Percentiles rank a stretch among this genome's conserved stretches.
phyloP scores from a whole-genome alignment of 2,329 filamentous ascomycete genomes.

The Penicillium sumatraense region DNA sequence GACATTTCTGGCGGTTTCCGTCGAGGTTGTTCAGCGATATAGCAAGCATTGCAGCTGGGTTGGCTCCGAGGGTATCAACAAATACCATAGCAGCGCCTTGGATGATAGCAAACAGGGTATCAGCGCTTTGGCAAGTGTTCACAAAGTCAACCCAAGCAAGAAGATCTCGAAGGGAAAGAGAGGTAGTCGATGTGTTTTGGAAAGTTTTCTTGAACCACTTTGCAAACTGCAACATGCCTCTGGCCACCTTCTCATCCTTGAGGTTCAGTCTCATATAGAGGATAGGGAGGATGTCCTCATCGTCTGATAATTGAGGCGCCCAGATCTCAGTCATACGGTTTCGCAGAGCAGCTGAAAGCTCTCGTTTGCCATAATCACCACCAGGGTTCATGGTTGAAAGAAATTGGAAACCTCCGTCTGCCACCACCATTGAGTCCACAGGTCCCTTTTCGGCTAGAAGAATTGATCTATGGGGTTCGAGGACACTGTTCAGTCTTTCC shows the following conservation, averaged over 20 bases:
- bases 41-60: slow-evolving; percentile 84
- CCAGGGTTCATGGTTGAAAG: slow-evolving; percentile 99
- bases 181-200: slow-evolving; percentile 73
- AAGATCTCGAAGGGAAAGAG: slow-evolving; percentile 90
- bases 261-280: slow-evolving; percentile 73
- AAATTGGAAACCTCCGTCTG: slow-evolving; percentile 84
- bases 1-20: slow-evolving; percentile 72
- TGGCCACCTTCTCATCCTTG: slow-evolving; percentile 62
- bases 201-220: slow-evolving; percentile 88
- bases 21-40: slow-evolving; percentile 71
- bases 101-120: slow-evolving; percentile 61
- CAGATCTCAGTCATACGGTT: slow-evolving; percentile 99
- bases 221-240: slow-evolving; percentile 80
- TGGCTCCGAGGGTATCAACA: slow-evolving; percentile 92
- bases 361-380: slow-evolving; percentile 96
- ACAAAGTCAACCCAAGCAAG: slow-evolving; percentile 93
- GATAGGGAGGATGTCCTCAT: slow-evolving; percentile 86
- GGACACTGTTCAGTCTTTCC: slow-evolving; percentile 92
- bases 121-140: slow-evolving; percentile 64
- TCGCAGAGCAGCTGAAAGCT: slow-evolving; percentile 89
- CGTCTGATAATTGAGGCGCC: slow-evolving; percentile 86
- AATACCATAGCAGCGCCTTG: slow-evolving; percentile 96
- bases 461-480: slow-evolving; percentile 84
- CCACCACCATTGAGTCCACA: slow-evolving; percentile 78
- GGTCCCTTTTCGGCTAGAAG: slow-evolving; percentile 93